Percentiles rank a stretch among this genome's conserved stretches.
phyloP scores from a whole-genome alignment of 2,329 filamentous ascomycete genomes.

The Paramyrothecium sp. region DNA sequence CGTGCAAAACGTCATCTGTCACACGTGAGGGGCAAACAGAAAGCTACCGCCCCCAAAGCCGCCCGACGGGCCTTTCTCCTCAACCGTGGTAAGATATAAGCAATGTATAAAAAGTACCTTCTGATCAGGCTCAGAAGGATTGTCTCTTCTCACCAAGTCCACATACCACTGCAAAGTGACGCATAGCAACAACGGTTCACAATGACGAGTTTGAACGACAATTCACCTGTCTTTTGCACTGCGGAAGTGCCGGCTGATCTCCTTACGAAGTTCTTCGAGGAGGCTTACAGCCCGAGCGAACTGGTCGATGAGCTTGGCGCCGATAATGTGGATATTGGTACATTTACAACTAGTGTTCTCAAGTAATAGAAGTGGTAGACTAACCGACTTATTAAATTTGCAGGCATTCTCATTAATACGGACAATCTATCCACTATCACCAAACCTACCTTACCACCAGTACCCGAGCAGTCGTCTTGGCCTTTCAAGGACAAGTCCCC shows the following conservation, averaged over 20 bases:
- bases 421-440: neutral
- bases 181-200: neutral
- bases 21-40: neutral
- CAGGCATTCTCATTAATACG: neutral
- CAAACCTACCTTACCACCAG: neutral
- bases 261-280: neutral
- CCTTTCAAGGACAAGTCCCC: conserved; percentile 1
- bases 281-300: neutral
- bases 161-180: too few species aligned
- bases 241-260: neutral
- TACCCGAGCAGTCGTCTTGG: neutral
- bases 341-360: neutral
- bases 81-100: too few species aligned
- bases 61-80: too few species aligned
- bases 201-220: conserved; percentile 1
- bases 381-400: neutral
- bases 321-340: neutral
- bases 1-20: neutral
- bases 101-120: too few species aligned
- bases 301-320: conserved; percentile 1
- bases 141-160: too few species aligned
- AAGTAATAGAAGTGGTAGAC: neutral
- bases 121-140: too few species aligned
- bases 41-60: too few species aligned
- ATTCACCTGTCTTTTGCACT: conserved; percentile 1